Conservation (phyloP, 1,139 yeast species). For the Sugiyamaella japonica region DNA sequence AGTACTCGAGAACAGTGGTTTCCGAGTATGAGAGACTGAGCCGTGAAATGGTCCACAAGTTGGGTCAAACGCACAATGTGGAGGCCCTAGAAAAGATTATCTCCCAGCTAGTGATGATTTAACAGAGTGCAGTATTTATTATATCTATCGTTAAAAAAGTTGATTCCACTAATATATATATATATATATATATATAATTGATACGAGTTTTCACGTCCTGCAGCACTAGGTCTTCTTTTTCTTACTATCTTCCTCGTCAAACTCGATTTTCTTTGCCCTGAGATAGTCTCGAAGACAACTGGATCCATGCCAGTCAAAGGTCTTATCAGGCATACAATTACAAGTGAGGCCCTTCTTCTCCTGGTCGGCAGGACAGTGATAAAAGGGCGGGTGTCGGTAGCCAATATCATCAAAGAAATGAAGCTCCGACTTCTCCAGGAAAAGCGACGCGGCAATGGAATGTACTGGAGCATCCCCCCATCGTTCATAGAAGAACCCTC, state of each 20-base stretch:
- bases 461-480: conserved; percentile 98
- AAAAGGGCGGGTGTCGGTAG: conserved; percentile 72
- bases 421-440: conserved; percentile 61
- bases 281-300: conserved; percentile 31
- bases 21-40: conserved; percentile 27
- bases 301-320: conserved; percentile 33
- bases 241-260: conserved; percentile 10
- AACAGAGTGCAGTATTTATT: background rate
- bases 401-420: conserved; percentile 85
- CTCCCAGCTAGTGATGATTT: conserved; percentile 7
- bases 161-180: too few species aligned
- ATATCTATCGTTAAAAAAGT: background rate
- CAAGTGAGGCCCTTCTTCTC: conserved; percentile 27
- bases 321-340: conserved; percentile 25
- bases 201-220: too few species aligned
- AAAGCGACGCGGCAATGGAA: conserved; percentile 75
- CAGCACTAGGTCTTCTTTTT: background rate
- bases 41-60: conserved; percentile 24
- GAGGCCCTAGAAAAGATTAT: conserved; percentile 15
- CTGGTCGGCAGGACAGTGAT: conserved; percentile 61
- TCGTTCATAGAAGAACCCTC: conserved; percentile 90
- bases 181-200: too few species aligned
- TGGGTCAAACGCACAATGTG: conserved; percentile 20
- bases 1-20: conserved; percentile 37
- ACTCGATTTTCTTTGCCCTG: conserved; percentile 25